These are phyloP conservation scores for Aegilops speltoides DNA, from an alignment of 176 grass and related monocot genomes.

Conservation along the genomic window DNA sequence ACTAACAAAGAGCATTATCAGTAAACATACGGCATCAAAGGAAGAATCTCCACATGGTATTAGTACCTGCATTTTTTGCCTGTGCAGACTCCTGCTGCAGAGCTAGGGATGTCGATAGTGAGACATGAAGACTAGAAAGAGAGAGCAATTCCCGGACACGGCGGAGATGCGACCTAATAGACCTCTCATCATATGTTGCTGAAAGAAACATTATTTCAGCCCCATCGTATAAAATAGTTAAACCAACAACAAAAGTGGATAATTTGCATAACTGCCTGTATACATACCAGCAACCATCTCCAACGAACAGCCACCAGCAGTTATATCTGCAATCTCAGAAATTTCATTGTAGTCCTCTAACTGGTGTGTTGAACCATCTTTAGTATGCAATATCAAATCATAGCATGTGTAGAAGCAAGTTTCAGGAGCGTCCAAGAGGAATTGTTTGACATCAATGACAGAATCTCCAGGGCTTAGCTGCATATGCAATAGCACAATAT, in stretches of 20 bases:
- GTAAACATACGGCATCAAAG: slow-evolving; percentile 17
- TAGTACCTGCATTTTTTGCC: slow-evolving; percentile 67
- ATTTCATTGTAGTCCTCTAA: slow-evolving; percentile 99
- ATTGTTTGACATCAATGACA: slow-evolving; percentile 95
- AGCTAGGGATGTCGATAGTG: slow-evolving; percentile 76
- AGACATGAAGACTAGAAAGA: slow-evolving; percentile 84
- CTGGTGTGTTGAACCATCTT: slow-evolving; percentile 76
- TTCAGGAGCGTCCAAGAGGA: slow-evolving; percentile 93
- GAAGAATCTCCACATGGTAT: background rate
- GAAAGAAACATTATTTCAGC: slow-evolving; percentile 39
- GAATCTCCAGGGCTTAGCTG: slow-evolving; percentile 95
- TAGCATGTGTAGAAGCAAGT: slow-evolving; percentile 99
- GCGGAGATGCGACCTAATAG: slow-evolving; percentile 85
- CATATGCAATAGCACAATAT: slow-evolving; percentile 37
- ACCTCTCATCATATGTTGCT: slow-evolving; percentile 98
- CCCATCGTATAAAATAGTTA: background rate
- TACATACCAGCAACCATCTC: slow-evolving; percentile 86
- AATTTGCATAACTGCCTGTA: background rate
- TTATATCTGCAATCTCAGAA: slow-evolving; percentile 91
- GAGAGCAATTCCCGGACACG: slow-evolving; percentile 87
- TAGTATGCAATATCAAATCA: slow-evolving; percentile 77
- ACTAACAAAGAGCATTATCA: background rate
- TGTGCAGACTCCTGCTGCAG: slow-evolving; percentile 82
- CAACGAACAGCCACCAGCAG: slow-evolving; percentile 74
- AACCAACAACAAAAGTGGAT: background rate